Conservation (phyloP, 1,139 yeast species). For the Scheffersomyces insectosa region DNA sequence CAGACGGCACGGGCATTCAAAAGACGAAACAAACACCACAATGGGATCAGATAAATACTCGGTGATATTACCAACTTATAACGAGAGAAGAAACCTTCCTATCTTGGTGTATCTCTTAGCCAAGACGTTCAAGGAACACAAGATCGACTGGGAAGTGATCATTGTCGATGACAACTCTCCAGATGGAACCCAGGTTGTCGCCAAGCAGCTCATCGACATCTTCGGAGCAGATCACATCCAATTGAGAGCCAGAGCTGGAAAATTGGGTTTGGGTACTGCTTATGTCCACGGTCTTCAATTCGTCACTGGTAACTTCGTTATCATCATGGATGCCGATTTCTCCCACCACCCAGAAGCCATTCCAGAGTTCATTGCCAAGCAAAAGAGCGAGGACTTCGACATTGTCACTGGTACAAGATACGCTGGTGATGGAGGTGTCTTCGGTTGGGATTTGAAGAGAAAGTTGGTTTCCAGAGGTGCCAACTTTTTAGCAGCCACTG, state of each 20-base stretch:
- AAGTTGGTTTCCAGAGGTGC: conserved; percentile 81
- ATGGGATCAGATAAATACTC: conserved; percentile 57
- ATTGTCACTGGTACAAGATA: conserved; percentile 87
- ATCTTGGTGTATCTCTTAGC: conserved; percentile 71
- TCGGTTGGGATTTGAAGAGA: conserved; percentile 84
- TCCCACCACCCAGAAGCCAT: conserved; percentile 82
- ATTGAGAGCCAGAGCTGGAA: conserved; percentile 75
- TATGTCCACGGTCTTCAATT: conserved; percentile 76
- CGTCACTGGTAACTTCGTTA: conserved; percentile 74
- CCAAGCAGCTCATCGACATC: conserved; percentile 60
- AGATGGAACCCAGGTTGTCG: conserved; percentile 79
- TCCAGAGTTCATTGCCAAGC: conserved; percentile 72
- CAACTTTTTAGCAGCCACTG: conserved; percentile 72
- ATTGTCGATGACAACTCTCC: conserved; percentile 84
- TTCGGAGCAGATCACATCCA: conserved; percentile 68
- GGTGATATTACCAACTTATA: conserved; percentile 77
- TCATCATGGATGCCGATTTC: conserved; percentile 86
- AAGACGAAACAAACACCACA: conserved; percentile 4
- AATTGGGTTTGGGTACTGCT: conserved; percentile 81
- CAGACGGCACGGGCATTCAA: not conserved
- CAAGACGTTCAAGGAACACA: conserved; percentile 62
- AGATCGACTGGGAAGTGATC: conserved; percentile 73
- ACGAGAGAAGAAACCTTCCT: conserved; percentile 71
- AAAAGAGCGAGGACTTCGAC: conserved; percentile 63
- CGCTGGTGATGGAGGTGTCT: conserved; percentile 81